phyloP scores from a whole-genome alignment of 1,139 yeast species.

The Lodderomyces elongisporus region DNA sequence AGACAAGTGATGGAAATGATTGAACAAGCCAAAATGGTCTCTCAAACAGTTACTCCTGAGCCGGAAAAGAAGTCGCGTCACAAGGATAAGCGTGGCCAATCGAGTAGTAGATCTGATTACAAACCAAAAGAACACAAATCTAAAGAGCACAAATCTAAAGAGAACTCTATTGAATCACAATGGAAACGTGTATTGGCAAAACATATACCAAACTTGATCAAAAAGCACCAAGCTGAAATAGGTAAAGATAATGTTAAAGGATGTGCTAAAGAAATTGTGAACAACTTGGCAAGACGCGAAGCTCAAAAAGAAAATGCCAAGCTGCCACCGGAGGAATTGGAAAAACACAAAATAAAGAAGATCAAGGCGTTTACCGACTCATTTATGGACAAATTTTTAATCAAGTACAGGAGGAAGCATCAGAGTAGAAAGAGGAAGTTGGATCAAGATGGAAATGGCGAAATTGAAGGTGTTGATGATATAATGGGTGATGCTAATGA shows the following conservation, averaged over 20 bases:
- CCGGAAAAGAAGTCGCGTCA: conserved; percentile 9
- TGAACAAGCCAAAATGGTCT: conserved; percentile 20
- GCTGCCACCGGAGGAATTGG: conserved; percentile 54
- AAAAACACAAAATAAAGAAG: conserved; percentile 61
- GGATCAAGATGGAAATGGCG: conserved; percentile 3
- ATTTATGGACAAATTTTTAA: conserved; percentile 73
- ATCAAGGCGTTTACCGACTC: conserved; percentile 57
- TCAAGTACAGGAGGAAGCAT: conserved; percentile 39
- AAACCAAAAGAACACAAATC: neutral
- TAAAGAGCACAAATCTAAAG: conserved; percentile 1
- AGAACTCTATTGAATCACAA: conserved; percentile 25
- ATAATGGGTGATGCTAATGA: neutral
- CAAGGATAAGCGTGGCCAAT: neutral
- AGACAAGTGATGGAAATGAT: conserved; percentile 34
- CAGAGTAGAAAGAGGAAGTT: conserved; percentile 5
- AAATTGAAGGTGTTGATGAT: conserved; percentile 2
- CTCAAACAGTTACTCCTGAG: conserved; percentile 3
- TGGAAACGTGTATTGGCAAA: conserved; percentile 69
- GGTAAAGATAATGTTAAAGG: conserved; percentile 72
- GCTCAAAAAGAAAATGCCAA: conserved; percentile 32
- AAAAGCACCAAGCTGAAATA: conserved; percentile 58
- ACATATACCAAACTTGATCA: conserved; percentile 73
- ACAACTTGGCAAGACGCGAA: conserved; percentile 61
- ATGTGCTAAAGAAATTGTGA: conserved; percentile 75
- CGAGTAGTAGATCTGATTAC: too few species aligned